Evolutionary conservation across 805 yeast genomes (phyloP).

Genomic region (Kluyveromyces dobzhanskii): DNA sequence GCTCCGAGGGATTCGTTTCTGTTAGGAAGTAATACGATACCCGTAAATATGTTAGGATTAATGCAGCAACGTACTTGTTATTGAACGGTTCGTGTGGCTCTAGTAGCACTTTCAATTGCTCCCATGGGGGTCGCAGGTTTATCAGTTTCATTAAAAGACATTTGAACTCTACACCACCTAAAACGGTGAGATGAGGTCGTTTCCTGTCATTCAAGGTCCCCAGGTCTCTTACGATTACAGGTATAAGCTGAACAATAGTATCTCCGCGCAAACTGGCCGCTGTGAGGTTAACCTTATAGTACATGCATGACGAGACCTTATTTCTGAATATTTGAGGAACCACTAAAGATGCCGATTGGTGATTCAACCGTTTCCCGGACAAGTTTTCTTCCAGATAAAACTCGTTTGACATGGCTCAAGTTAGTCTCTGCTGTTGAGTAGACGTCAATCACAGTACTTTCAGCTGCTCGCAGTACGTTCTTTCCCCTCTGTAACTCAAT

Average conservation of each 20-base stretch:
- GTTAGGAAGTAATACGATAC: conserved; percentile 26
- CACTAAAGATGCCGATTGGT: conserved; percentile 27
- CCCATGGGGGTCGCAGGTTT: conserved; percentile 57
- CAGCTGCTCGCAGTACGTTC: no score
- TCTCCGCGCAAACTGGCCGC: conserved; percentile 22
- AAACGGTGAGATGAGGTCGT: conserved; percentile 11
- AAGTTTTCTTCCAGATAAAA: conserved; percentile 24
- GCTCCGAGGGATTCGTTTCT: conserved; percentile 29
- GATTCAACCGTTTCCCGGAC: conserved; percentile 23
- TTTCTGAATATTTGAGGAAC: conserved; percentile 27
- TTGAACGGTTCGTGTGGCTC: conserved; percentile 46
- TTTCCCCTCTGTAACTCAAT: no score
- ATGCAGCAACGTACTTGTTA: conserved; percentile 41
- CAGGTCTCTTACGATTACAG: conserved; percentile 19
- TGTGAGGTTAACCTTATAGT: conserved; percentile 24
- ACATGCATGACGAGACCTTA: conserved; percentile 24
- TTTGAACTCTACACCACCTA: conserved; percentile 29
- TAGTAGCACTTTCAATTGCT: conserved; percentile 21
- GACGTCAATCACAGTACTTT: no score
- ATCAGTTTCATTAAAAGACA: conserved; percentile 69
- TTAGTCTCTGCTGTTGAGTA: no score
- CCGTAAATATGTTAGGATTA: conserved; percentile 60
- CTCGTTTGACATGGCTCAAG: conserved; percentile 17
- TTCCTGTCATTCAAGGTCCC: conserved; percentile 17
- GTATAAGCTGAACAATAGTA: conserved; percentile 18